Evolutionary conservation across 176 grass and related monocot species (phyloP).

Genomic region (Carex scoparia): DNA sequence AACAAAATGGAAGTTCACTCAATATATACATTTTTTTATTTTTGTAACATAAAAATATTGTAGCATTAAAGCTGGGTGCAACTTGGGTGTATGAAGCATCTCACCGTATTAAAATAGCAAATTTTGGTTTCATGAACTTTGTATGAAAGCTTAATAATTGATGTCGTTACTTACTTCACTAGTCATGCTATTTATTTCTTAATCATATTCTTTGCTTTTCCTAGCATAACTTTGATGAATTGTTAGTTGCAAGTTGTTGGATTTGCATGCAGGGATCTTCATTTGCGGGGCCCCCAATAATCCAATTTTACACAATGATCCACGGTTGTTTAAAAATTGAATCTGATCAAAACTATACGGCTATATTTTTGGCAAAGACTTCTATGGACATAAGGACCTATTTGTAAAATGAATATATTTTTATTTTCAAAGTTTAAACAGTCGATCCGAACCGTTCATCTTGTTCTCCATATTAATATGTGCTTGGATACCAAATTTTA

Average conservation of each 20-base stretch:
- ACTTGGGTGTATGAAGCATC: constrained; percentile 10
- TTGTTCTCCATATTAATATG: too few species aligned
- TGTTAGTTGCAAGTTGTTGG: constrained; percentile 34
- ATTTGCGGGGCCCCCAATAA: constrained; percentile 12
- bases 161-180: constrained; percentile 36
- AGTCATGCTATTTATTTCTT: constrained; percentile 33
- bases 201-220: constrained; percentile 22
- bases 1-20: neutral
- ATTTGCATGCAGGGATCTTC: constrained; percentile 31
- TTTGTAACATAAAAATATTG: neutral
- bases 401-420: too few species aligned
- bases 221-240: constrained; percentile 30
- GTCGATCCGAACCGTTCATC: too few species aligned
- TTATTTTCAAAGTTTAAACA: too few species aligned
- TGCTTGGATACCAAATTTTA: too few species aligned
- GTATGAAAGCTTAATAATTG: constrained; percentile 47
- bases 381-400: too few species aligned
- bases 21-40: neutral
- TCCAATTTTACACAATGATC: constrained; percentile 12
- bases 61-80: neutral
- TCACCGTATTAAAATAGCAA: neutral
- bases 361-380: too few species aligned
- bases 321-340: constrained; percentile 9
- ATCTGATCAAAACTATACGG: neutral
- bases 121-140: constrained; percentile 35